Conservation (phyloP, 177 flowering plant species). For the Tripterygium wilfordii region DNA sequence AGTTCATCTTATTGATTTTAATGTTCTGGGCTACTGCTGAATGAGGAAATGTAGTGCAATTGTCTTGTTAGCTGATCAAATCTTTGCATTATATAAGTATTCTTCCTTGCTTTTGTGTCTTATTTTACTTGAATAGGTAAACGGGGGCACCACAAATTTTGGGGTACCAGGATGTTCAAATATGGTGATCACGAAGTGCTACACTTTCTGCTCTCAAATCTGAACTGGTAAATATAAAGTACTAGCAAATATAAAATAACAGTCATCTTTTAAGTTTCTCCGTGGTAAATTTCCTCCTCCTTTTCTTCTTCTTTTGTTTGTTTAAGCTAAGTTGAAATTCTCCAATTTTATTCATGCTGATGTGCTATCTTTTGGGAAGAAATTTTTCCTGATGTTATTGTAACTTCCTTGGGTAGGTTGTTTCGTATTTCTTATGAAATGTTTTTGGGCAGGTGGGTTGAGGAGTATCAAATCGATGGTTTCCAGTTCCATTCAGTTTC, state of each 20-base stretch:
- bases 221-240: conserved; percentile 64
- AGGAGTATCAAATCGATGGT: conserved; percentile 92
- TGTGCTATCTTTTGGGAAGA: conserved; percentile 1
- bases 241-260: conserved; percentile 44
- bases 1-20: too few species aligned
- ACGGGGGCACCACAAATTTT: conserved; percentile 85
- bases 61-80: too few species aligned
- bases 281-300: background rate
- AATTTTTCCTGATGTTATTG: background rate
- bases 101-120: background rate
- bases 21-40: too few species aligned
- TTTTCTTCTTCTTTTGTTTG: too few species aligned
- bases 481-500: conserved; percentile 92
- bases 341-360: too few species aligned
- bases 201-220: conserved; percentile 88
- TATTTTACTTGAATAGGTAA: conserved; percentile 50
- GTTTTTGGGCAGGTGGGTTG: conserved; percentile 78
- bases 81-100: background rate
- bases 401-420: background rate
- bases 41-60: too few species aligned
- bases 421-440: conserved; percentile 13
- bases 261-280: background rate
- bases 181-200: conserved; percentile 87
- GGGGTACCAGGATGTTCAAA: conserved; percentile 99
- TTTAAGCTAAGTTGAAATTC: too few species aligned